These are phyloP conservation scores for Tubosaeta sp. DNA, from an alignment of 768 basidiomycete genomes.

Conservation along the genomic window DNA sequence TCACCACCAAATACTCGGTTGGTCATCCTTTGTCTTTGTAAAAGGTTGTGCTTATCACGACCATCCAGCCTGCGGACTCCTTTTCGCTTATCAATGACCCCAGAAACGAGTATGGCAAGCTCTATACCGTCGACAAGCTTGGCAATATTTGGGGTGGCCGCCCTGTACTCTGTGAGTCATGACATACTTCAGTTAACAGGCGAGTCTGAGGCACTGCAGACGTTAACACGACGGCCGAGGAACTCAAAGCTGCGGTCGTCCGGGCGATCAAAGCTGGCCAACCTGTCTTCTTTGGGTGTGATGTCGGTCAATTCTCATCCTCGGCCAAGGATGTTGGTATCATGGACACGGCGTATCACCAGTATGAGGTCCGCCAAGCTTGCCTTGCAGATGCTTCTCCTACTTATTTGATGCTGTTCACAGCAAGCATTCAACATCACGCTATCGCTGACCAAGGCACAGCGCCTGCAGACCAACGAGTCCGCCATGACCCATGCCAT, in stretches of 20 bases:
- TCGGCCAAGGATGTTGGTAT: slow-evolving; percentile 54
- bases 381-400: neutral
- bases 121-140: slow-evolving; percentile 90
- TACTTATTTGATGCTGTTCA: slow-evolving; percentile 3
- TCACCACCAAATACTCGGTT: slow-evolving; percentile 54
- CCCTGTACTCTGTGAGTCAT: slow-evolving; percentile 68
- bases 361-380: slow-evolving; percentile 58
- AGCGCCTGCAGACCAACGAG: slow-evolving; percentile 78
- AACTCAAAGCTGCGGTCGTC: slow-evolving; percentile 78
- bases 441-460: slow-evolving; percentile 77
- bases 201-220: slow-evolving; percentile 41
- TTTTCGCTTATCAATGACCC: slow-evolving; percentile 97
- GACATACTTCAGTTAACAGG: neutral
- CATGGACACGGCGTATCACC: slow-evolving; percentile 82
- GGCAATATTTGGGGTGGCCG: slow-evolving; percentile 91
- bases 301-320: slow-evolving; percentile 86
- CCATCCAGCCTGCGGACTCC: slow-evolving; percentile 55
- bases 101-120: slow-evolving; percentile 72
- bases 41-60: neutral
- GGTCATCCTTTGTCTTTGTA: slow-evolving; percentile 16
- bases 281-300: slow-evolving; percentile 95
- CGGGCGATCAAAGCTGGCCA: slow-evolving; percentile 83
- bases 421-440: slow-evolving; percentile 81
- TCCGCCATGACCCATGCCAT: slow-evolving; percentile 89
- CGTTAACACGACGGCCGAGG: slow-evolving; percentile 82